A percentile compares a stretch with the other conserved stretches of the same genome.
Conservation (phyloP, 2,329 filamentous ascomycete species). For the Xylaria polymorpha region DNA sequence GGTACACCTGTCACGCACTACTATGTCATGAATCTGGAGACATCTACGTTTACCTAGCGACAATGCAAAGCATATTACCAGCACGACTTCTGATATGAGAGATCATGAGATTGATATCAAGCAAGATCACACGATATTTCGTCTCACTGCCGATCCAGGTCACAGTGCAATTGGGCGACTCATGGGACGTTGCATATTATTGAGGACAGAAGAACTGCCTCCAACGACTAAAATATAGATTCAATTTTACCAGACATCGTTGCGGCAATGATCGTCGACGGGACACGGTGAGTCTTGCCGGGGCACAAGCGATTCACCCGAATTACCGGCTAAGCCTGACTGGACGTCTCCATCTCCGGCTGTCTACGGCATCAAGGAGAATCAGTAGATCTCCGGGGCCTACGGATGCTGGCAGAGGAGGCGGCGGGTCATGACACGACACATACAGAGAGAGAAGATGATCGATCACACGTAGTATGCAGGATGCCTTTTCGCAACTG, state of each 20-base stretch:
- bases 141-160: background rate
- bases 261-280: slow-evolving; percentile 26
- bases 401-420: background rate
- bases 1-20: background rate
- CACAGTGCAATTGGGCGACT: background rate
- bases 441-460: background rate
- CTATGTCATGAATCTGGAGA: background rate
- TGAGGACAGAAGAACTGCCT: slow-evolving; percentile 3
- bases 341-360: slow-evolving; percentile 20
- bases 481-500: slow-evolving; percentile 19
- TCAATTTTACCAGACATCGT: background rate
- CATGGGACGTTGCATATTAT: slow-evolving; percentile 27
- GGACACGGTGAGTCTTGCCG: slow-evolving; percentile 12
- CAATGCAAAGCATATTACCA: background rate
- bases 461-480: slow-evolving; percentile 34
- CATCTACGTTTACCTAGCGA: background rate
- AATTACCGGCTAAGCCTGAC: slow-evolving; percentile 23
- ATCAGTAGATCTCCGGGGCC: slow-evolving; percentile 1
- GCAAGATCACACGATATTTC: background rate
- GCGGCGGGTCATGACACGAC: background rate
- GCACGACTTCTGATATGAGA: background rate
- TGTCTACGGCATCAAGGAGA: background rate
- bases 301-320: slow-evolving; percentile 23
- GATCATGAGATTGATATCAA: background rate
- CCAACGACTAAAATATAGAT: slow-evolving; percentile 8